Evolutionary conservation across 2,329 filamentous ascomycete species (phyloP).

Genomic region (Allantophomopsis lycopodina): DNA sequence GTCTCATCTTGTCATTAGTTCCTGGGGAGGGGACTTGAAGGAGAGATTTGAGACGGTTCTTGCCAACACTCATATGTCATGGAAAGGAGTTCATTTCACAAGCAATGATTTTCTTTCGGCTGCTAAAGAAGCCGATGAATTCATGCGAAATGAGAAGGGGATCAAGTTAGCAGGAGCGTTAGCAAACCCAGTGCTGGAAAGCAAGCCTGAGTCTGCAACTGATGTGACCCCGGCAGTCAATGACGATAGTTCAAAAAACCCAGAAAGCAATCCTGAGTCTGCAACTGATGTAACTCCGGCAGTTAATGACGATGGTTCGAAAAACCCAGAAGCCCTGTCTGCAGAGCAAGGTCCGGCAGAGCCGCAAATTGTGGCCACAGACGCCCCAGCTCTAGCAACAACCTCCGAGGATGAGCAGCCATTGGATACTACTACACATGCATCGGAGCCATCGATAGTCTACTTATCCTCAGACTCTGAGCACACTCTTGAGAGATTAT

Average conservation of each 20-base stretch:
- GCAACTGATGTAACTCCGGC: background rate
- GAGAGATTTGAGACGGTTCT: conserved; percentile 70
- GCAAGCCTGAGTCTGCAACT: background rate
- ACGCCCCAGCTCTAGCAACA: background rate
- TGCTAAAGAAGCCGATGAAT: conserved; percentile 46
- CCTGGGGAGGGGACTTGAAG: conserved; percentile 63
- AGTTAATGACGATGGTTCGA: background rate
- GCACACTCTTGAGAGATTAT: conserved; percentile 67
- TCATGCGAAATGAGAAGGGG: conserved; percentile 45
- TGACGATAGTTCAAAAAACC: background rate
- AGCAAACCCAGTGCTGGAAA: background rate
- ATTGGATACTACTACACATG: background rate
- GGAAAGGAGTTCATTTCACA: conserved; percentile 66
- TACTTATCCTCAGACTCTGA: conserved; percentile 91
- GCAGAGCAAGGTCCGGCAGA: background rate
- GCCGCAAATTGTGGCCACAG: background rate
- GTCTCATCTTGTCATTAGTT: conserved; percentile 62
- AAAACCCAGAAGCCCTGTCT: background rate
- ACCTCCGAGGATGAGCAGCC: background rate
- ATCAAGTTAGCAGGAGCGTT: conserved; percentile 41
- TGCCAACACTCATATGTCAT: conserved; percentile 55
- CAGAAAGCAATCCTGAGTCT: background rate
- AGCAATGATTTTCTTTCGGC: conserved; percentile 63
- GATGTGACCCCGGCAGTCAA: background rate
- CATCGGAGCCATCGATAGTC: conserved; percentile 40